Conservation (phyloP, 805 yeast species). For the Candida endomychidarum region DNA sequence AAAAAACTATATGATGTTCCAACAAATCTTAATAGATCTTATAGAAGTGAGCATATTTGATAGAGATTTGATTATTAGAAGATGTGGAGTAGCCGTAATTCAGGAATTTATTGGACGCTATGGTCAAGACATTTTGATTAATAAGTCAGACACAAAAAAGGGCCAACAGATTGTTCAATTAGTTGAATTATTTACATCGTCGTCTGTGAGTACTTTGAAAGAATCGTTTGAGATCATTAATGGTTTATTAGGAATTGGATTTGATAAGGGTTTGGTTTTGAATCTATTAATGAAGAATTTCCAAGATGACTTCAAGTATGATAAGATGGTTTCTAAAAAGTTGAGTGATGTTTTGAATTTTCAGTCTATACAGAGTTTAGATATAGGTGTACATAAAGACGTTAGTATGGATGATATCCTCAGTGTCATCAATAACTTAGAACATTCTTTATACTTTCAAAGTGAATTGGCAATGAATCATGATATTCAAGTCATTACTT, state of each 20-base stretch:
- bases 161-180: constrained; percentile 46
- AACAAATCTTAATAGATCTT: constrained; percentile 33
- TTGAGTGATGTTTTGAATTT: constrained; percentile 5
- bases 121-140: constrained; percentile 42
- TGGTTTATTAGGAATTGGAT: constrained; percentile 24
- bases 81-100: constrained; percentile 83
- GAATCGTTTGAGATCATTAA: constrained; percentile 19
- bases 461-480: constrained; percentile 8
- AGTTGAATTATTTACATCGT: constrained; percentile 59
- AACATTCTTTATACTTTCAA: constrained; percentile 12
- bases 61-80: constrained; percentile 66
- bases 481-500: neutral
- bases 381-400: constrained; percentile 1
- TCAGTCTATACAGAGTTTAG: neutral
- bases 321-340: constrained; percentile 9
- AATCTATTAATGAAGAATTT: constrained; percentile 9
- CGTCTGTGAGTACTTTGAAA: constrained; percentile 22
- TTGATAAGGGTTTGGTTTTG: constrained; percentile 16
- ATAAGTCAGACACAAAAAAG: constrained; percentile 14
- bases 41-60: constrained; percentile 65
- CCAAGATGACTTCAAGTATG: constrained; percentile 11
- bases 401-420: neutral
- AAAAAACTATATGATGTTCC: constrained; percentile 18
- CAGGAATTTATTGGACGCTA: constrained; percentile 85
- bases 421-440: neutral